Percentiles rank a stretch among this genome's conserved stretches.
phyloP scores from a whole-genome alignment of 1,284 basidiomycete species.

The Leccinum brunneo-olivaceum region DNA sequence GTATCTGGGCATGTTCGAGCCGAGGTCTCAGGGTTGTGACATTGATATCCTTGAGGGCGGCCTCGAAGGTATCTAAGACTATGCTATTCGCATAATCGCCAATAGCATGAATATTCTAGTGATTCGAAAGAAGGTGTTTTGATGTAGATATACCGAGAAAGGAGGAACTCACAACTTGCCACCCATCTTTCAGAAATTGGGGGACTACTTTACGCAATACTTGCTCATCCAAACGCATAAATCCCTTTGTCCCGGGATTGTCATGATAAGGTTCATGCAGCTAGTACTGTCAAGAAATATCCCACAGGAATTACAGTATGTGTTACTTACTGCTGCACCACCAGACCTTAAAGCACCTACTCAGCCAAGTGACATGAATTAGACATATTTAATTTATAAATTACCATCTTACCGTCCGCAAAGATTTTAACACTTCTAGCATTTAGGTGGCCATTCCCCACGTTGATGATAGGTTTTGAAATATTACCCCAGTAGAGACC shows the following conservation, averaged over 20 bases:
- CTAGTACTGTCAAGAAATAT: conserved; percentile 29
- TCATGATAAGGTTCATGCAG: conserved; percentile 77
- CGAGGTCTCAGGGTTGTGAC: conserved; percentile 67
- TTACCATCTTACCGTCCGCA: conserved; percentile 56
- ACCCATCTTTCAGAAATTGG: conserved; percentile 67
- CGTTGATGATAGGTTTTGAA: conserved; percentile 49
- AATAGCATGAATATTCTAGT: conserved; percentile 83
- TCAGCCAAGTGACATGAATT: conserved; percentile 4
- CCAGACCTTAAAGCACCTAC: conserved; percentile 82
- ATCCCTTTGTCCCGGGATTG: conserved; percentile 68
- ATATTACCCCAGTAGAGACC: conserved; percentile 74
- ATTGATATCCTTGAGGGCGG: conserved; percentile 50
- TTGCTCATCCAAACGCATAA: conserved; percentile 67
- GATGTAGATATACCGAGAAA: neutral
- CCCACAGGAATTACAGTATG: neutral
- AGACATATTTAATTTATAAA: neutral
- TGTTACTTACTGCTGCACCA: conserved; percentile 72
- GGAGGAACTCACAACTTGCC: conserved; percentile 64
- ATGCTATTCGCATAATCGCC: conserved; percentile 87
- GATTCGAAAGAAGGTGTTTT: conserved; percentile 1
- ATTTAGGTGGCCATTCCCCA: conserved; percentile 56
- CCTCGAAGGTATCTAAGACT: conserved; percentile 78
- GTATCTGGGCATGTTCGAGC: conserved; percentile 87
- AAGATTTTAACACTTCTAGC: conserved; percentile 86
- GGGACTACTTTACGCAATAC: conserved; percentile 59